A percentile compares a stretch with the other conserved stretches of the same genome.
phyloP scores from a whole-genome alignment of 305 asterid genomes.

The Rubia tinctorum region DNA sequence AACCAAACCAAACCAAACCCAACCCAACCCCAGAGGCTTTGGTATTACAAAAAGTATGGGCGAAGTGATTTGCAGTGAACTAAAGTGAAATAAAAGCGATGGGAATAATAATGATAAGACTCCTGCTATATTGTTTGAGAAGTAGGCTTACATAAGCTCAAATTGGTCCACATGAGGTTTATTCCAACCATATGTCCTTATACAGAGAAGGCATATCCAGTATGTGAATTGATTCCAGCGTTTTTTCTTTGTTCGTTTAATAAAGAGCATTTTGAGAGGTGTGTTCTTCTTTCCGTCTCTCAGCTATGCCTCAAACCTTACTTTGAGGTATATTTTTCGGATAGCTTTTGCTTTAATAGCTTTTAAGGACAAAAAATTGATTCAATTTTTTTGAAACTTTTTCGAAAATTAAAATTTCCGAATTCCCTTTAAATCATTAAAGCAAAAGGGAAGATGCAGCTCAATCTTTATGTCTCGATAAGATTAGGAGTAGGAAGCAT shows the following conservation, averaged over 20 bases:
- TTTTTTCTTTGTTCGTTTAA: not conserved
- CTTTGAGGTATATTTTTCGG: constrained; percentile 5
- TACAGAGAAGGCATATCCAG: not conserved
- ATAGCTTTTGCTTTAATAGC: constrained; percentile 9
- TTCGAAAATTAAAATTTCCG: constrained; percentile 5
- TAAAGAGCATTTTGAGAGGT: constrained; percentile 7
- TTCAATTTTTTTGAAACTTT: constrained; percentile 6
- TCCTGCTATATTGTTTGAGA: not conserved
- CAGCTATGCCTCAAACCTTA: not conserved
- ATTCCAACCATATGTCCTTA: not conserved
- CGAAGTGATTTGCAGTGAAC: not conserved
- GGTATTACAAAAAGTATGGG: not conserved
- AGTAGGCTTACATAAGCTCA: not conserved
- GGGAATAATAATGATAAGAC: not conserved
- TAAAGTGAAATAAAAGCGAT: not conserved
- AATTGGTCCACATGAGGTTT: not conserved
- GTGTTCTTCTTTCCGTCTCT: not conserved
- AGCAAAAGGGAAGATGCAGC: constrained; percentile 16
- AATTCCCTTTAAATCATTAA: constrained; percentile 12
- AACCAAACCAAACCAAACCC: too few species aligned
- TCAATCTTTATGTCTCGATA: constrained; percentile 14
- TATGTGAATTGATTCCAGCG: not conserved
- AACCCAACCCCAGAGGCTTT: not conserved
- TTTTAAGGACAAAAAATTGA: constrained; percentile 7
- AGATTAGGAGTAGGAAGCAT: constrained; percentile 5